Base-by-base conservation (phyloP, 257 asterid genomes). In the Solanum sitiens region DNA sequence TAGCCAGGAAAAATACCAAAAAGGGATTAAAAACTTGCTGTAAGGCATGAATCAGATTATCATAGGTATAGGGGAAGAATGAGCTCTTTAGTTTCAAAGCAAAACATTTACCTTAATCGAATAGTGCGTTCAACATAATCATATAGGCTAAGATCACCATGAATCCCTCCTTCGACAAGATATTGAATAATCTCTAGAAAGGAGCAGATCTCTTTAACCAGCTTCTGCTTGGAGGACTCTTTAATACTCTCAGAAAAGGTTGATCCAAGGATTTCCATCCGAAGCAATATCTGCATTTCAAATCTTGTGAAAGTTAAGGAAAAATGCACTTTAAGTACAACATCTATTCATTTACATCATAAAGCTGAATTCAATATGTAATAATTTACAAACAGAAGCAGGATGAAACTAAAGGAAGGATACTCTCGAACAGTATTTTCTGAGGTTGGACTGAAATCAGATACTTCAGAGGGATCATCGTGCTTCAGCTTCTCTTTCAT, bases 281-380 rank as follows among this genome's bases (percentile, higher is more conserved):
- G 95, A 68, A 97, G 98, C n/a, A 97, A 95, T 88, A 97, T 91
- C 95, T 97, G 99, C 88, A 97, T 85, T 89, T 97, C 99, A 76
- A 95, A 94, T 93, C 99, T 97, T 39, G 73, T 79, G 91, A 88
- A 63, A 83, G 88, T 92, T 89, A 91, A 94, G 94, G 96, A 89
- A 92, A 2, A 90, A 89, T 77, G 83, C 86, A 10, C 73, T 23
- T 32, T 6, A 87, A 53, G 80, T 33, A 85, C 73, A 30, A 25
- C 70, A 85, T 68, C 20, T 42, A 47, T 68, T 65, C 21, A 7
- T 32, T 72, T 39, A 71, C 23, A 33, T 72, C 23, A 44, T 32
- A 59, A 86, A 72, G 71, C 82, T 33, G 88, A 86, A 72, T 44
- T 20, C 12, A 50, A 32, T 8, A 11, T 47, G 71, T 53, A 82